Evolutionary conservation across 1,284 basidiomycete species (phyloP).

Genomic region (Trichosporon sp.): DNA sequence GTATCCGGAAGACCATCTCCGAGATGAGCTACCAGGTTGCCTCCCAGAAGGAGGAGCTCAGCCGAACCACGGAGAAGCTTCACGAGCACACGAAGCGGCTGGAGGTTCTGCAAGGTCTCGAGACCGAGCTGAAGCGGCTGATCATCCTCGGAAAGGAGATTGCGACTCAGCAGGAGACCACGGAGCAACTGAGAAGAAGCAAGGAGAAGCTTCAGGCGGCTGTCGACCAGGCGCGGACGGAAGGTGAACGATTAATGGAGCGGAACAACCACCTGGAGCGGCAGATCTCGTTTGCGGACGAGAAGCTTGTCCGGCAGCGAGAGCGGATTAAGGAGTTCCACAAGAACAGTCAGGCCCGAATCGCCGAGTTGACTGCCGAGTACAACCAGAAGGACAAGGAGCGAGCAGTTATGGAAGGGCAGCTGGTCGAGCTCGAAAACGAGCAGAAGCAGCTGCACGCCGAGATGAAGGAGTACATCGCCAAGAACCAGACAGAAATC

Average conservation of each 20-base stretch:
- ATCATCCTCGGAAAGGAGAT: conserved; percentile 52
- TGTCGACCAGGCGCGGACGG: conserved; percentile 65
- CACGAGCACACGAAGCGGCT: conserved; percentile 71
- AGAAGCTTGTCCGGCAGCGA: conserved; percentile 56
- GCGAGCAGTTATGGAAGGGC: conserved; percentile 4
- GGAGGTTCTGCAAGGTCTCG: conserved; percentile 63
- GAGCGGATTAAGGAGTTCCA: conserved; percentile 67
- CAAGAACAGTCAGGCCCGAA: conserved; percentile 31
- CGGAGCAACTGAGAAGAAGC: conserved; percentile 62
- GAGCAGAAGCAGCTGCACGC: conserved; percentile 35
- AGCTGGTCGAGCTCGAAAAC: conserved; percentile 24
- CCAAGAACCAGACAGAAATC: conserved; percentile 65
- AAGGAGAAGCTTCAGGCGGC: conserved; percentile 62
- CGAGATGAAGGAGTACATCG: conserved; percentile 69
- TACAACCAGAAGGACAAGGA: conserved; percentile 8
- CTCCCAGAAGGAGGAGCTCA: conserved; percentile 58
- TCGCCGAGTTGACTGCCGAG: conserved; percentile 4
- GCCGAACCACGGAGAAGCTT: conserved; percentile 63
- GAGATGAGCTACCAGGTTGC: conserved; percentile 62
- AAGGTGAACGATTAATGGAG: conserved; percentile 59
- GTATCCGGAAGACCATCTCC: conserved; percentile 70
- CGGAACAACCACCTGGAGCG: conserved; percentile 62
- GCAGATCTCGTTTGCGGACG: conserved; percentile 66
- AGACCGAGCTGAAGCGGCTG: conserved; percentile 55
- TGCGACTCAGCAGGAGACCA: conserved; percentile 61